A percentile compares a stretch with the other conserved stretches of the same genome.
These are phyloP conservation scores for Lecanicillium sp. DNA, from an alignment of 2,329 filamentous ascomycete species.

Conservation along the genomic window DNA sequence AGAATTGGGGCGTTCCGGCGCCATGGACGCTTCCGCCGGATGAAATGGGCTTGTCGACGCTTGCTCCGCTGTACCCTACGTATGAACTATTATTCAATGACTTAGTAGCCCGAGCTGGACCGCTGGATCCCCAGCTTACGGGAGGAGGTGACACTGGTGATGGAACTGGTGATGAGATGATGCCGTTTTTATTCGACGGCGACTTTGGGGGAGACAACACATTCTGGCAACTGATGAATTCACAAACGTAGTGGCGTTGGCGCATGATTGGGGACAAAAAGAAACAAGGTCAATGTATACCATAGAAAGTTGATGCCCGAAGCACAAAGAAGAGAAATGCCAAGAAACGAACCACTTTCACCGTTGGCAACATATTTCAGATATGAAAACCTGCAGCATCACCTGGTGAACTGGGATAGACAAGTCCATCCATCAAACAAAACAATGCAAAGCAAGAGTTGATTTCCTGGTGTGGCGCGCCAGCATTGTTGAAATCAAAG, in stretches of 20 bases:
- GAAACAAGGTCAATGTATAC: too few relatives aligned
- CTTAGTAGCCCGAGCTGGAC: slow-evolving; percentile 31
- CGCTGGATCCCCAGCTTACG: too few relatives aligned
- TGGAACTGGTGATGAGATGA: slow-evolving; percentile 10
- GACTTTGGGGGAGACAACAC: slow-evolving; percentile 43
- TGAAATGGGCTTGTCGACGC: slow-evolving; percentile 30
- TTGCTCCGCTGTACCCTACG: slow-evolving; percentile 49
- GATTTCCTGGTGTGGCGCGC: too few relatives aligned
- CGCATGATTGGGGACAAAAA: too few relatives aligned
- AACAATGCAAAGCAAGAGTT: too few relatives aligned
- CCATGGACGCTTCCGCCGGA: slow-evolving; percentile 1
- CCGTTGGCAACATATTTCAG: too few relatives aligned
- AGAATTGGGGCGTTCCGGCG: slow-evolving; percentile 5
- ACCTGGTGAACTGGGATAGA: too few relatives aligned
- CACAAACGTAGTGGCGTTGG: too few relatives aligned
- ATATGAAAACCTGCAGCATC: too few relatives aligned
- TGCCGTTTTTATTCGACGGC: slow-evolving; percentile 42
- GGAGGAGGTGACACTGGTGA: slow-evolving; percentile 11
- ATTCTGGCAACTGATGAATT: slow-evolving; percentile 48
- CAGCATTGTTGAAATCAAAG: too few relatives aligned
- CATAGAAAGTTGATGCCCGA: neutral
- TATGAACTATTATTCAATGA: slow-evolving; percentile 51
- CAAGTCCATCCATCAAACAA: too few relatives aligned
- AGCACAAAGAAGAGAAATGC: neutral
- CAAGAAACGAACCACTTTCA: too few relatives aligned